Conservation (phyloP, 306 rosid species). For the Arachis hypogaea region DNA sequence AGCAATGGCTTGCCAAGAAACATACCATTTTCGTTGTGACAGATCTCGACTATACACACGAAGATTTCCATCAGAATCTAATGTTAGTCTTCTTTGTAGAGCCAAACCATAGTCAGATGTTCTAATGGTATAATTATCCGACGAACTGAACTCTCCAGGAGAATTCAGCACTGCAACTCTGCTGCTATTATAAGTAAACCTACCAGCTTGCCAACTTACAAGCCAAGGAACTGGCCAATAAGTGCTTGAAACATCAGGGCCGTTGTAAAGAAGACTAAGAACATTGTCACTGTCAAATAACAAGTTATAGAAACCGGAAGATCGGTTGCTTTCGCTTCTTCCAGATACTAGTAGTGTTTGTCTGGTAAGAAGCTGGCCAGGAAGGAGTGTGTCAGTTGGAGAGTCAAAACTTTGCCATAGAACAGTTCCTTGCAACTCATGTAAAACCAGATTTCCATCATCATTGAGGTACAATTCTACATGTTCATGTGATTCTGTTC, state of each 20-base stretch:
- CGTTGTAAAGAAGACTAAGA: background rate
- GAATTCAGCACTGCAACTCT: background rate
- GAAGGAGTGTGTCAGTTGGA: background rate
- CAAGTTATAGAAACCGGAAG: background rate
- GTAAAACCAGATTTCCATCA: no score
- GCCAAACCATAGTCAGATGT: no score
- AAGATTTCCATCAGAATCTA: background rate
- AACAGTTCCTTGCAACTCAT: no score
- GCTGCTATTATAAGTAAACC: background rate
- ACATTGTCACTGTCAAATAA: background rate
- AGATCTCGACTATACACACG: background rate
- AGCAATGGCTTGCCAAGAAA: slow-evolving; percentile 1
- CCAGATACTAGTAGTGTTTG: background rate
- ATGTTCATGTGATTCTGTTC: no score
- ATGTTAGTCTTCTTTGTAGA: background rate
- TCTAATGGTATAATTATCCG: no score
- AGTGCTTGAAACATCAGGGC: slow-evolving; percentile 3
- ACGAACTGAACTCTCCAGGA: no score
- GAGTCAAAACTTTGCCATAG: no score
- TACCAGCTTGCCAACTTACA: background rate
- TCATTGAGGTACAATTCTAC: no score
- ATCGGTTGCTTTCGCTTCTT: background rate
- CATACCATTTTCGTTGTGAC: background rate
- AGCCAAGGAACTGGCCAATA: slow-evolving; percentile 2
- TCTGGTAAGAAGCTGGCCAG: slow-evolving; percentile 1